These are phyloP conservation scores for Emydomyces testavorans DNA, from an alignment of 2,329 filamentous ascomycete genomes.

Conservation along the genomic window DNA sequence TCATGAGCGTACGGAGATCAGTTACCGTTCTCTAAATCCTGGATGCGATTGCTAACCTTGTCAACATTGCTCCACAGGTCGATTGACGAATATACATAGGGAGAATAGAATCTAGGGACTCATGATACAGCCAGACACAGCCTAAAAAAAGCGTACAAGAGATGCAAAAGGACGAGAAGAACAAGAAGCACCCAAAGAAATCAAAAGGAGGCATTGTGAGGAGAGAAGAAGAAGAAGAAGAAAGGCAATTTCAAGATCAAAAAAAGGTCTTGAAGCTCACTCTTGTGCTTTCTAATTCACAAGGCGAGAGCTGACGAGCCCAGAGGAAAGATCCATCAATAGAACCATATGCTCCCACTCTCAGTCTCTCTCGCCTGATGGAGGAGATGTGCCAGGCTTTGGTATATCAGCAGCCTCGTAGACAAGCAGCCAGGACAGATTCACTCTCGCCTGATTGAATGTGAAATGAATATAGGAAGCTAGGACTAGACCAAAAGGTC, in stretches of 20 bases:
- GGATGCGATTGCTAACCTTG: neutral
- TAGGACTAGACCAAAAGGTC: no score
- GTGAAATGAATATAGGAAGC: no score
- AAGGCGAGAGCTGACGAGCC: neutral
- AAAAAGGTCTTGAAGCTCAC: neutral
- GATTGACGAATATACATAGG: neutral
- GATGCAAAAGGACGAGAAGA: neutral
- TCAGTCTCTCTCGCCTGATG: no score
- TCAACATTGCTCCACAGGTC: neutral
- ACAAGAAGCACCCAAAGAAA: no score
- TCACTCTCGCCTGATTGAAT: no score
- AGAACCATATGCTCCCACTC: neutral
- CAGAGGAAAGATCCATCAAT: constrained; percentile 2
- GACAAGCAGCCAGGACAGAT: no score
- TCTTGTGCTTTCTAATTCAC: neutral
- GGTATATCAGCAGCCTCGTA: no score
- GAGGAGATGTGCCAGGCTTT: no score
- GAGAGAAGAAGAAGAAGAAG: no score
- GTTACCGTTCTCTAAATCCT: neutral
- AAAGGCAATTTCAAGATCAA: no score
- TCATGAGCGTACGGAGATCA: neutral
- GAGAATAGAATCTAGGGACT: neutral
- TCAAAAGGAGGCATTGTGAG: no score
- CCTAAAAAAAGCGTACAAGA: neutral
- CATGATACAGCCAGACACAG: neutral